Evolutionary conservation across 192 early-diverging fungal genomes (phyloP).

Genomic region (Umbelopsis sp.): DNA sequence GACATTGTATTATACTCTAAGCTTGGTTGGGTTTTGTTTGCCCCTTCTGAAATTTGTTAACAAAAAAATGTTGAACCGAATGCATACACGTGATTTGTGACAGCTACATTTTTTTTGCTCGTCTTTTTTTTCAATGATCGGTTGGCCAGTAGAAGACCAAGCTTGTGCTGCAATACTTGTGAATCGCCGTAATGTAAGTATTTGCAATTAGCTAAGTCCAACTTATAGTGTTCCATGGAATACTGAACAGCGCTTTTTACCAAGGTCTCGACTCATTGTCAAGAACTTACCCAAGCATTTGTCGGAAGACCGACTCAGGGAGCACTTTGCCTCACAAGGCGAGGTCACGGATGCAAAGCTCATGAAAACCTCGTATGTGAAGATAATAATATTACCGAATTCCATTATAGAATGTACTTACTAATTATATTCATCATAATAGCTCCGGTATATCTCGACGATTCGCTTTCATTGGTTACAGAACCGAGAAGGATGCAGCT

Average conservation of each 20-base stretch:
- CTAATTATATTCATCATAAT: conserved; percentile 3
- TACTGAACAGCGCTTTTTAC: not conserved
- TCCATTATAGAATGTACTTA: not conserved
- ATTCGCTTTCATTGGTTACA: conserved; percentile 94
- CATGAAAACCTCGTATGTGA: conserved; percentile 73
- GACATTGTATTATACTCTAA: conserved; percentile 10
- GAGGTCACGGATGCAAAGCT: conserved; percentile 94
- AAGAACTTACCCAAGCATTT: conserved; percentile 96
- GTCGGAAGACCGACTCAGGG: conserved; percentile 79
- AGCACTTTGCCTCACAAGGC: conserved; percentile 83
- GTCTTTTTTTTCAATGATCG: not conserved
- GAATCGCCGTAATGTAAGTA: conserved; percentile 16
- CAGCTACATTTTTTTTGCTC: conserved; percentile 1
- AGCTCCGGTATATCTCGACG: conserved; percentile 81
- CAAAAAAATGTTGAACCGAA: not conserved
- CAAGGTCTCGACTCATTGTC: conserved; percentile 80
- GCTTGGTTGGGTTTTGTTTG: not conserved
- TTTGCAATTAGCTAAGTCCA: no score
- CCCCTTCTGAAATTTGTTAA: not conserved
- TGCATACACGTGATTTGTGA: not conserved
- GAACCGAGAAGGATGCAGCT: conserved; percentile 83
- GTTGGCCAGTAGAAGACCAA: not conserved
- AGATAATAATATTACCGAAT: not conserved
- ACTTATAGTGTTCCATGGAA: no score
- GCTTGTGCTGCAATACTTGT: not conserved